These are phyloP conservation scores for Chloris gayana DNA, from an alignment of 176 grass and related monocot species.

Conservation along the genomic window DNA sequence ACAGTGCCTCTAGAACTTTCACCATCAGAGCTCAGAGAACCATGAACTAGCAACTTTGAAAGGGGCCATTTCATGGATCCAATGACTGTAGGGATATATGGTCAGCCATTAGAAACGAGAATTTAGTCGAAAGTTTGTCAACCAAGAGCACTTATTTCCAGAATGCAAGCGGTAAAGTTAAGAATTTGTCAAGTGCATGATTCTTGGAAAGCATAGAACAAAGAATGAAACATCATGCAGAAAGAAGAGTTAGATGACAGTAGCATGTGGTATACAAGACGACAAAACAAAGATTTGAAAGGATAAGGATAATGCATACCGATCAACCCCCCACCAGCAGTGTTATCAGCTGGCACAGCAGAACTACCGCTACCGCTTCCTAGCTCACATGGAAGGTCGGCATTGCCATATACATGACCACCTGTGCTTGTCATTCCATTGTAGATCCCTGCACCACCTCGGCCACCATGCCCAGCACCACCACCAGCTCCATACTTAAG, in stretches of 20 bases:
- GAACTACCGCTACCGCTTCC: slow-evolving; percentile 89
- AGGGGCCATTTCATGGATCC: slow-evolving; percentile 99
- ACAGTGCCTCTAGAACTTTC: slow-evolving; percentile 52
- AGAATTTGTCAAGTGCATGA: slow-evolving; percentile 6
- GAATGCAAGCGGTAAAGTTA: background rate
- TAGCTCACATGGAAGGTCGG: slow-evolving; percentile 96
- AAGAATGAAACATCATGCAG: background rate
- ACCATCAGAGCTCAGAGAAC: slow-evolving; percentile 73
- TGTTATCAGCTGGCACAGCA: slow-evolving; percentile 57
- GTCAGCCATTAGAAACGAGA: slow-evolving; percentile 17
- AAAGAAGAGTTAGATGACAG: background rate
- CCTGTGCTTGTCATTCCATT: slow-evolving; percentile 77
- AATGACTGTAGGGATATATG: slow-evolving; percentile 63
- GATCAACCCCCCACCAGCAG: slow-evolving; percentile 85
- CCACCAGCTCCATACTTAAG: slow-evolving; percentile 82
- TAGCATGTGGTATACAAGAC: background rate
- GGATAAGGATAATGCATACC: slow-evolving; percentile 50
- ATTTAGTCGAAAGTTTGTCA: slow-evolving; percentile 15
- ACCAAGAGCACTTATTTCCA: slow-evolving; percentile 28
- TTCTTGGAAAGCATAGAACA: slow-evolving; percentile 3
- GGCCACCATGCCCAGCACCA: slow-evolving; percentile 96
- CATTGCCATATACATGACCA: slow-evolving; percentile 72
- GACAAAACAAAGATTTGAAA: background rate
- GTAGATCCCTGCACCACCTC: slow-evolving; percentile 78
- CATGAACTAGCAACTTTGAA: slow-evolving; percentile 69